A percentile compares a stretch with the other conserved stretches of the same genome.
phyloP scores from a whole-genome alignment of 768 basidiomycete genomes.

The Erythrobasidium yunnanense region DNA sequence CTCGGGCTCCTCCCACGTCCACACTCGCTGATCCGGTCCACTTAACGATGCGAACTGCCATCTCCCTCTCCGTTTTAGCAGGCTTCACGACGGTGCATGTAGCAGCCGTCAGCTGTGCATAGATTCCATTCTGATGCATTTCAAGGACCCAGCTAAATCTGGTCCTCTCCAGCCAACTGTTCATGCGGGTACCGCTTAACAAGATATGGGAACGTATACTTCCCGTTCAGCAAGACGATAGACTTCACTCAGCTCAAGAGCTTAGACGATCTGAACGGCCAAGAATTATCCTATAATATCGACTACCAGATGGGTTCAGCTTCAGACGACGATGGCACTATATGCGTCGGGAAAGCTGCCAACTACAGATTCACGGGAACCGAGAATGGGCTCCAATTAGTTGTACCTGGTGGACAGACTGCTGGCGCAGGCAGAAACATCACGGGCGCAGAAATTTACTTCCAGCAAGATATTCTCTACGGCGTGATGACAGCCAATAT shows the following conservation, averaged over 20 bases:
- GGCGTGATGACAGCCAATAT: neutral
- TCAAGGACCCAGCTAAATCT: too few relatives aligned
- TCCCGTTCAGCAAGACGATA: neutral
- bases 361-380: neutral
- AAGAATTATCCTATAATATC: neutral
- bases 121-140: too few relatives aligned
- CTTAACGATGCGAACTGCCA: too few relatives aligned
- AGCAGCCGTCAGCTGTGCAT: too few relatives aligned
- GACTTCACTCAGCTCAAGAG: neutral
- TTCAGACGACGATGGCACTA: neutral
- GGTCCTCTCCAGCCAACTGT: too few relatives aligned
- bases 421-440: neutral
- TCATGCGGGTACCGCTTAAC: neutral
- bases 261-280: neutral
- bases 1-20: too few relatives aligned
- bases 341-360: neutral
- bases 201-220: neutral
- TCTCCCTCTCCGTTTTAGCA: too few relatives aligned
- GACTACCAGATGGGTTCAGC: neutral
- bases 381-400: neutral
- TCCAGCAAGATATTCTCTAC: neutral
- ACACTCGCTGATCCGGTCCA: too few relatives aligned
- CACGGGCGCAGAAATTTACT: neutral
- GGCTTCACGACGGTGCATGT: too few relatives aligned
- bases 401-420: neutral